A percentile compares a stretch with the other conserved stretches of the same genome.
These are phyloP conservation scores for Aquilaria malaccensis DNA, from an alignment of 345 rosid species.

Conservation along the genomic window DNA sequence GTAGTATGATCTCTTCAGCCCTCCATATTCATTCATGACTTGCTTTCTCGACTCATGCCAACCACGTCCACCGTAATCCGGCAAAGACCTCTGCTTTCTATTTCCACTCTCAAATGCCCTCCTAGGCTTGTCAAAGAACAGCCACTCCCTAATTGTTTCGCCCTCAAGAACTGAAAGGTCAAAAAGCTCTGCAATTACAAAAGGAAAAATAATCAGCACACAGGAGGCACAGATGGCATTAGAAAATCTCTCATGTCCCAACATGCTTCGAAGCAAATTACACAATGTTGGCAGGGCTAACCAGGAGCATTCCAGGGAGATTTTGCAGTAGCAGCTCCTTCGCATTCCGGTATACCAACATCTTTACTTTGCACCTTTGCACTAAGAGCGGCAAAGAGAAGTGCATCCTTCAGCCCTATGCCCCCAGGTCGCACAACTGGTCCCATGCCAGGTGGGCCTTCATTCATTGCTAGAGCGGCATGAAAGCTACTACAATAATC, in stretches of 20 bases:
- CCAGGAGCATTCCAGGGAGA: constrained; percentile 99
- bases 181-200: constrained; percentile 70
- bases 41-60: constrained; percentile 99
- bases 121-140: constrained; percentile 93
- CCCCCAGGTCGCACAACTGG: constrained; percentile 92
- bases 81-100: constrained; percentile 95
- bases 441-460: constrained; percentile 91
- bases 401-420: constrained; percentile 79
- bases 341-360: constrained; percentile 97
- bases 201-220: constrained; percentile 10
- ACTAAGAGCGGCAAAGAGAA: constrained; percentile 80
- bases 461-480: constrained; percentile 70
- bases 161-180: constrained; percentile 79
- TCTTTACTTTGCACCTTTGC: constrained; percentile 82
- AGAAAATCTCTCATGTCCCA: constrained; percentile 7
- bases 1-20: constrained; percentile 93
- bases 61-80: constrained; percentile 96
- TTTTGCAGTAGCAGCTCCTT: constrained; percentile 98
- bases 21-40: constrained; percentile 88
- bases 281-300: constrained; percentile 22
- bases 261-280: constrained; percentile 4
- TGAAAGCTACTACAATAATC: constrained; percentile 96
- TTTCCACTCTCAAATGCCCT: constrained; percentile 97
- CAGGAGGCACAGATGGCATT: constrained; percentile 6
- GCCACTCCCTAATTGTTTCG: constrained; percentile 98